phyloP scores from a whole-genome alignment of 257 asterid genomes.

The Catharanthus roseus region DNA sequence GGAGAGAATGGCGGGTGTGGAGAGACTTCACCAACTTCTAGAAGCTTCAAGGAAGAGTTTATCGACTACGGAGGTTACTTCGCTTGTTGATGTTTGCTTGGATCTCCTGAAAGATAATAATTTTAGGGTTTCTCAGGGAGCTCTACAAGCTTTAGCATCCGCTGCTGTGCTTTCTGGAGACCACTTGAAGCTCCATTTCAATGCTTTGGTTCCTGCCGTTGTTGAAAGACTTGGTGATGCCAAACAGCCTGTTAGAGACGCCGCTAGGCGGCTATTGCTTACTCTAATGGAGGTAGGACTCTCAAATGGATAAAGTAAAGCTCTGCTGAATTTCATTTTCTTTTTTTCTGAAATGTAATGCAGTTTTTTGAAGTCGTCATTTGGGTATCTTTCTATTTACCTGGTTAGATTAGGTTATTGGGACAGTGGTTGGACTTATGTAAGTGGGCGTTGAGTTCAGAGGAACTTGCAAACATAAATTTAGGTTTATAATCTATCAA shows the following conservation, averaged over 20 bases:
- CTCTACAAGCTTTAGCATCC: constrained; percentile 84
- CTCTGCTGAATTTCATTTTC: not conserved
- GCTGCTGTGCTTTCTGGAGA: constrained; percentile 99
- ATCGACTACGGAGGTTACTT: constrained; percentile 75
- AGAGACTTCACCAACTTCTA: constrained; percentile 84
- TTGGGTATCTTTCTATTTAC: not conserved
- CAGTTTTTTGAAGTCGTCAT: not conserved
- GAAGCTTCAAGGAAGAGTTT: constrained; percentile 78
- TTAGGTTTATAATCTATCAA: not conserved
- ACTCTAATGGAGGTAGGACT: constrained; percentile 87
- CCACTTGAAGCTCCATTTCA: constrained; percentile 88
- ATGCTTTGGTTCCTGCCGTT: constrained; percentile 90
- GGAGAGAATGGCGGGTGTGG: constrained; percentile 99
- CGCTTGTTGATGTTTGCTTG: constrained; percentile 78
- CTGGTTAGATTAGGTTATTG: constrained; percentile 2
- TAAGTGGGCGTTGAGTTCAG: not conserved
- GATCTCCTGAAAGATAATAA: constrained; percentile 98
- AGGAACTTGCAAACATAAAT: not conserved
- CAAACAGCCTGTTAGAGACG: constrained; percentile 94
- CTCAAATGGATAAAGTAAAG: not conserved
- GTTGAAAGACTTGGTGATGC: constrained; percentile 92
- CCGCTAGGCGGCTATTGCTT: constrained; percentile 76
- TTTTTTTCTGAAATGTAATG: not conserved
- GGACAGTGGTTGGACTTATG: not conserved
- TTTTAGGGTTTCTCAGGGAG: constrained; percentile 94